These are phyloP conservation scores for Neurospora sp. DNA, from an alignment of 495 filamentous ascomycete species.

Conservation along the genomic window DNA sequence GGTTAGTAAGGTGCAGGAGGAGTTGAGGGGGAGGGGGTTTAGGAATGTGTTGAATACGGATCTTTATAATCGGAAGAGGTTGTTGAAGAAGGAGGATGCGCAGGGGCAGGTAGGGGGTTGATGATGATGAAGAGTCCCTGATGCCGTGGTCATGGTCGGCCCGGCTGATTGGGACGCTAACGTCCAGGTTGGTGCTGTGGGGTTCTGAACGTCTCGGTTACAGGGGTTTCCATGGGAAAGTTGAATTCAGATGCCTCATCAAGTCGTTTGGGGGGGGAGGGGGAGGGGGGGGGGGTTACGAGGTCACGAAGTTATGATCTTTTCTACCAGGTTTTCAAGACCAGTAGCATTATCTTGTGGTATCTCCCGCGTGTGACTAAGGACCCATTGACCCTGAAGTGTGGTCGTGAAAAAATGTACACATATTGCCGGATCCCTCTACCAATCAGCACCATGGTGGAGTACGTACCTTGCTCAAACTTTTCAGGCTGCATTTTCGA, in stretches of 20 bases:
- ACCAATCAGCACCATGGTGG: background rate
- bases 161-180: background rate
- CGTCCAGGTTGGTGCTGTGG: background rate
- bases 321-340: background rate
- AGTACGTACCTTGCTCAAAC: background rate
- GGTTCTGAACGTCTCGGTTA: background rate
- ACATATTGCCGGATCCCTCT: background rate
- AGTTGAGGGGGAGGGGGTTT: constrained; percentile 22
- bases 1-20: constrained; percentile 28
- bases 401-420: background rate
- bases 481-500: background rate
- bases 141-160: background rate
- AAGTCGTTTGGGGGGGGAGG: background rate
- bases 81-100: constrained; percentile 21
- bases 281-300: background rate
- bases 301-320: background rate
- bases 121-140: background rate
- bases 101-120: background rate
- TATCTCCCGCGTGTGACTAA: background rate
- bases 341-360: background rate
- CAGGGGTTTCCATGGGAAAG: background rate
- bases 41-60: constrained; percentile 28
- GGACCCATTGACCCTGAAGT: background rate
- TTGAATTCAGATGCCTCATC: background rate
- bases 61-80: constrained; percentile 26